Evolutionary conservation across 345 rosid species (phyloP).

Genomic region (Physaria fendleri): DNA sequence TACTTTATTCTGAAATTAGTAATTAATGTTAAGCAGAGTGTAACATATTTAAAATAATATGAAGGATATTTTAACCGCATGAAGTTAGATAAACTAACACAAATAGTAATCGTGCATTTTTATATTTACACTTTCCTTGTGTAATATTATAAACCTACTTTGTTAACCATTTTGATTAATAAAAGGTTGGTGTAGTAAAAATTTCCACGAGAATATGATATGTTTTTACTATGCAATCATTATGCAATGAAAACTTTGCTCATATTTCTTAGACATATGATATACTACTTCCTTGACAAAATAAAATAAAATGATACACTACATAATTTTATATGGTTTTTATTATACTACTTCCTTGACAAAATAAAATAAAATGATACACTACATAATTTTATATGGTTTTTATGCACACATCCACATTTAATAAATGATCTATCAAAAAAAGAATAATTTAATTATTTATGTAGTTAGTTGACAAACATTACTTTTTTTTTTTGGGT

Average conservation of each 20-base stretch:
- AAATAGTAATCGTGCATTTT: constrained; percentile 1
- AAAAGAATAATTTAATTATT: constrained; percentile 4
- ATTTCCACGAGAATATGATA: constrained; percentile 17
- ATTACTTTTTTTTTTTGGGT: no score
- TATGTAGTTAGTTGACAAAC: constrained; percentile 12
- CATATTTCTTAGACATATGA: neutral
- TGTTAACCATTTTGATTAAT: constrained; percentile 20
- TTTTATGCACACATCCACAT: constrained; percentile 9
- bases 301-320: no score
- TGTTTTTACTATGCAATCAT: constrained; percentile 34
- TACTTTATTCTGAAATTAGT: neutral
- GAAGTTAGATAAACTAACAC: constrained; percentile 4
- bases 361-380: no score
- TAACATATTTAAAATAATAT: neutral
- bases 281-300: no score
- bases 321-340: neutral
- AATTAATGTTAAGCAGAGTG: constrained; percentile 14
- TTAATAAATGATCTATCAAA: neutral
- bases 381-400: neutral
- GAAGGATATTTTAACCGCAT: constrained; percentile 12
- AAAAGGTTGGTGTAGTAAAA: constrained; percentile 18
- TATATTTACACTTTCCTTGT: constrained; percentile 14
- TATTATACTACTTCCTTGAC: no score
- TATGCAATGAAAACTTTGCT: constrained; percentile 21
- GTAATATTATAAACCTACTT: constrained; percentile 16